Conservation (phyloP, 331 rosid genomes). For the Quercus phellos region DNA sequence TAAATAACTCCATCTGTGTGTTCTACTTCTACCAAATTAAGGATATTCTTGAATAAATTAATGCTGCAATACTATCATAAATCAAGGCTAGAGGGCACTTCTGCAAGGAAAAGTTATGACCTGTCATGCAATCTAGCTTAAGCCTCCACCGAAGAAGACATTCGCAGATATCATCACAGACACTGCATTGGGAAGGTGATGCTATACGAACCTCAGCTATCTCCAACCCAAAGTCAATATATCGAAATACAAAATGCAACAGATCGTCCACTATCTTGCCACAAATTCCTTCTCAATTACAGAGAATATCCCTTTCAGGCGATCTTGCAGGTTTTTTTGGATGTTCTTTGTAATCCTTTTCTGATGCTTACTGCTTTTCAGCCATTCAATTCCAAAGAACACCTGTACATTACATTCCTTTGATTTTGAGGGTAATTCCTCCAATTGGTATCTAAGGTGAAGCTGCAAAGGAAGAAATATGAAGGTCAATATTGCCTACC, state of each 20-base stretch:
- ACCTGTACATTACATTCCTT: constrained; percentile 61
- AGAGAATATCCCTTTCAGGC: constrained; percentile 50
- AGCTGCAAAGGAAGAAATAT: constrained; percentile 50
- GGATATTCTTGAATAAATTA: neutral
- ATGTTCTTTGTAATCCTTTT: constrained; percentile 74
- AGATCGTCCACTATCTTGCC: constrained; percentile 23
- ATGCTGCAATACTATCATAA: neutral
- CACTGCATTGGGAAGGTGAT: neutral
- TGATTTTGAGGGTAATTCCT: constrained; percentile 47
- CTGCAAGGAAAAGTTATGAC: neutral
- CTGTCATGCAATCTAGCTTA: neutral
- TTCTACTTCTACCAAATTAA: neutral
- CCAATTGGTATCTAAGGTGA: constrained; percentile 70
- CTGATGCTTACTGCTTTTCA: constrained; percentile 70
- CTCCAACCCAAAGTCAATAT: constrained; percentile 4
- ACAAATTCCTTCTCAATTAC: constrained; percentile 65
- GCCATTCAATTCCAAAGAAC: constrained; percentile 81
- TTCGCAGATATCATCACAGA: constrained; percentile 11
- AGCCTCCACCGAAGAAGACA: neutral
- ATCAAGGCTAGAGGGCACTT: neutral
- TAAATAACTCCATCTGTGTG: neutral
- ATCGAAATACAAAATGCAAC: neutral
- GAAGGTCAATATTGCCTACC: constrained; percentile 14
- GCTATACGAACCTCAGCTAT: constrained; percentile 4
- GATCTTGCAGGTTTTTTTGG: constrained; percentile 66